Evolutionary conservation across 352 stramenopile genomes (phyloP).

Genomic region (Pythium aphanidermatum): DNA sequence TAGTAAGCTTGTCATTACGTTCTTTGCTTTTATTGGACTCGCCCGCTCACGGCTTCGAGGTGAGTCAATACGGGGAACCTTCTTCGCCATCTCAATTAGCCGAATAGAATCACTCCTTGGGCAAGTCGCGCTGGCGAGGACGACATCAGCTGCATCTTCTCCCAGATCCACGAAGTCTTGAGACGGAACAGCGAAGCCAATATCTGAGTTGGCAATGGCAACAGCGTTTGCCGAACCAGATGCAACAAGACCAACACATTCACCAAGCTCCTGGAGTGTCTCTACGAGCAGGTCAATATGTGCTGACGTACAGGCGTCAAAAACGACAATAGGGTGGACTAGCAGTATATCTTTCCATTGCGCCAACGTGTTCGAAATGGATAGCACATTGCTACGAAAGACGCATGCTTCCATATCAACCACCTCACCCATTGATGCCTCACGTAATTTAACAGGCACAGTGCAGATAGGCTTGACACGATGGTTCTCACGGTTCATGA

Average conservation of each 20-base stretch:
- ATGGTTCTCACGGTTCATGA: constrained; percentile 5
- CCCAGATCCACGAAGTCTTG: constrained; percentile 41
- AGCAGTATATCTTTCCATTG: constrained; percentile 41
- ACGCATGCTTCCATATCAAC: constrained; percentile 29
- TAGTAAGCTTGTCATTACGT: constrained; percentile 25
- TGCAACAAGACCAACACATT: constrained; percentile 39
- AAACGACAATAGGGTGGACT: constrained; percentile 36
- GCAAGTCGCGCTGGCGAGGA: constrained; percentile 31
- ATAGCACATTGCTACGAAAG: constrained; percentile 33
- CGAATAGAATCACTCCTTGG: constrained; percentile 44
- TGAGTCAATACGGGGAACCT: constrained; percentile 10
- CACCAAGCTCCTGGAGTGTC: constrained; percentile 43
- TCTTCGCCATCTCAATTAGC: constrained; percentile 42
- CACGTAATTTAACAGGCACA: constrained; percentile 29
- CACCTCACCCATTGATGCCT: constrained; percentile 29
- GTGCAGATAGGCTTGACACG: constrained; percentile 24
- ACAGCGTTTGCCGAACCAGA: constrained; percentile 39
- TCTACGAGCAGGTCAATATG: constrained; percentile 47
- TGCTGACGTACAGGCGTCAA: constrained; percentile 32
- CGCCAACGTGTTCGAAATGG: constrained; percentile 43
- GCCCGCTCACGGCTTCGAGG: background rate
- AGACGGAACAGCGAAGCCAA: constrained; percentile 40
- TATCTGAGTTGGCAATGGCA: constrained; percentile 35
- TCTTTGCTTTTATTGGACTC: constrained; percentile 9
- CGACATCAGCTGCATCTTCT: constrained; percentile 38